These are phyloP conservation scores for Hysterangium stoloniferum DNA, from an alignment of 768 basidiomycete genomes.

Conservation along the genomic window DNA sequence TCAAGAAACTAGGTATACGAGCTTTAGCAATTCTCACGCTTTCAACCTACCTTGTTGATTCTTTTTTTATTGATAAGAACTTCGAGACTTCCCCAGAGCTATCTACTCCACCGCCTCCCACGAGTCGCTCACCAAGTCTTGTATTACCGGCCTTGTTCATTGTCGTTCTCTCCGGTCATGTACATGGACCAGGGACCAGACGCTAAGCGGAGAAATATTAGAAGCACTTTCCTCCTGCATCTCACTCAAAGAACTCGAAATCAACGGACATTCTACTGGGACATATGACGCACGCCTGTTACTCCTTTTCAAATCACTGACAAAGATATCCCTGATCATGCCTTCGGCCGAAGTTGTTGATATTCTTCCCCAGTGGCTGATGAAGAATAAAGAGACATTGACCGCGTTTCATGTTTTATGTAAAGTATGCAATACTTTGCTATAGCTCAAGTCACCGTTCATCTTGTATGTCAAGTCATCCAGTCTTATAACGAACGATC, in stretches of 20 bases:
- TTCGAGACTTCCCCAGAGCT: constrained; percentile 66
- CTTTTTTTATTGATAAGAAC: constrained; percentile 36
- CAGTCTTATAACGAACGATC: constrained; percentile 46
- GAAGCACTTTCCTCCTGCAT: constrained; percentile 36
- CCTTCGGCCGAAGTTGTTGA: constrained; percentile 49
- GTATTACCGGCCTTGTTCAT: constrained; percentile 47
- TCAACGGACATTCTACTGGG: constrained; percentile 55
- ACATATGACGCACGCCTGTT: constrained; percentile 51
- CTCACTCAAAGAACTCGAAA: constrained; percentile 49
- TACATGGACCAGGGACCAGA: constrained; percentile 77
- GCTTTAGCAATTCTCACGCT: background rate
- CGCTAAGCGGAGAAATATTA: constrained; percentile 54
- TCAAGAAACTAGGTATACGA: constrained; percentile 49
- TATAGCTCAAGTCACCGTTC: background rate
- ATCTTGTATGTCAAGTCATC: constrained; percentile 37
- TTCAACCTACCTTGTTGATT: too few relatives aligned
- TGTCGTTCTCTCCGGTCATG: constrained; percentile 55
- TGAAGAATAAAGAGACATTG: constrained; percentile 36
- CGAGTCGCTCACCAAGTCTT: constrained; percentile 31
- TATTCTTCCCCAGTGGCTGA: constrained; percentile 45
- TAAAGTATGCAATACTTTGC: constrained; percentile 38
- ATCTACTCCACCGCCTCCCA: constrained; percentile 21
- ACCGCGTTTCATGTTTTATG: constrained; percentile 59
- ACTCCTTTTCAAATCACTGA: constrained; percentile 40
- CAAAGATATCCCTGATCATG: constrained; percentile 65